Evolutionary conservation across 2,329 filamentous ascomycete species (phyloP).

Genomic region (Fusarium nygamai): DNA sequence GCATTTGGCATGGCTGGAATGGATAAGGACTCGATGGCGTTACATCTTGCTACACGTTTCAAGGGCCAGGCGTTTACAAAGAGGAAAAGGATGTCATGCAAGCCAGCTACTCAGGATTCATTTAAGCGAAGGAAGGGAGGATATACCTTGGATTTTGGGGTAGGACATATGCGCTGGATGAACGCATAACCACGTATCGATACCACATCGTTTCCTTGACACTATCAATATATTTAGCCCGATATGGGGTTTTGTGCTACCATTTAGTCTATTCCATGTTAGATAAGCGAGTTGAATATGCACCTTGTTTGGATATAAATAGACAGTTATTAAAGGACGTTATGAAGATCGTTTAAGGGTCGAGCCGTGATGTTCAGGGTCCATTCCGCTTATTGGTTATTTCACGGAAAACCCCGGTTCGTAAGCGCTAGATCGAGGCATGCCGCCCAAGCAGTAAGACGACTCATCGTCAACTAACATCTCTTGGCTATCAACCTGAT

Average conservation of each 20-base stretch:
- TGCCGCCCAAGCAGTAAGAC: neutral
- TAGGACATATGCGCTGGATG: constrained; percentile 32
- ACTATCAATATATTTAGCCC: constrained; percentile 21
- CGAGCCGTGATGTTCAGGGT: neutral
- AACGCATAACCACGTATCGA: constrained; percentile 39
- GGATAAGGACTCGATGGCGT: constrained; percentile 34
- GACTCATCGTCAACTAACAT: neutral
- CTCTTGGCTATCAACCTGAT: neutral
- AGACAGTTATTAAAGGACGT: neutral
- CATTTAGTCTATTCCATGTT: neutral
- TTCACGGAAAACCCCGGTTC: neutral
- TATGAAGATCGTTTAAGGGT: neutral
- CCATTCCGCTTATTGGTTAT: neutral
- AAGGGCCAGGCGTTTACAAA: constrained; percentile 39
- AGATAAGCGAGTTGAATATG: neutral
- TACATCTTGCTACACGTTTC: constrained; percentile 22
- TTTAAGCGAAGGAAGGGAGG: constrained; percentile 2
- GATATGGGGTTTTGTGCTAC: neutral
- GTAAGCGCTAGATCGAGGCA: constrained; percentile 14
- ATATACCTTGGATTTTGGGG: constrained; percentile 35
- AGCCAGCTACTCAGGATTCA: constrained; percentile 18
- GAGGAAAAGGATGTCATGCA: constrained; percentile 24
- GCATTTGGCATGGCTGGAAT: constrained; percentile 30
- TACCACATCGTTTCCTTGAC: constrained; percentile 41
- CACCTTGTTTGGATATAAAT: neutral